Evolutionary conservation across 352 stramenopile genomes (phyloP).

Genomic region (Phytophthora ramorum): DNA sequence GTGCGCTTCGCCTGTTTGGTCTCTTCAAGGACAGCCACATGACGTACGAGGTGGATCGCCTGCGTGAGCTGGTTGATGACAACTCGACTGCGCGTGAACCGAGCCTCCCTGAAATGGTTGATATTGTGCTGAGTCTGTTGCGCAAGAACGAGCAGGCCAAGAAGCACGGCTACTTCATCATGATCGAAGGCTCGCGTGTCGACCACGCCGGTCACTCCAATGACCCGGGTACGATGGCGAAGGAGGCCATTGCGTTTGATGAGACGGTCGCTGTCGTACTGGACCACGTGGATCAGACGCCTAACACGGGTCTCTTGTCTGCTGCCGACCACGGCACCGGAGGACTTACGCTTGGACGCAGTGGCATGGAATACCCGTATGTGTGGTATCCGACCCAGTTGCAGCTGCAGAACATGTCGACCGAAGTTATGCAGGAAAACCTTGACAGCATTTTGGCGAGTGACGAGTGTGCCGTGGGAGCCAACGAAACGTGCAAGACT

Average conservation of each 20-base stretch:
- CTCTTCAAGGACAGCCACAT: conserved; percentile 73
- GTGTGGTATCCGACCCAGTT: conserved; percentile 57
- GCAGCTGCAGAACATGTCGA: conserved; percentile 66
- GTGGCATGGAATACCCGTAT: conserved; percentile 43
- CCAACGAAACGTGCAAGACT: conserved; percentile 57
- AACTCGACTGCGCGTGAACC: conserved; percentile 56
- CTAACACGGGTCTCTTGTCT: conserved; percentile 66
- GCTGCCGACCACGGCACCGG: conserved; percentile 73
- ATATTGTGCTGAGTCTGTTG: conserved; percentile 61
- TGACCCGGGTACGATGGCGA: conserved; percentile 71
- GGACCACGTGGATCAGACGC: conserved; percentile 52
- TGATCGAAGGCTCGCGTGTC: conserved; percentile 79
- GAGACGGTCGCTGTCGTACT: conserved; percentile 72
- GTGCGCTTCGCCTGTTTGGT: conserved; percentile 62
- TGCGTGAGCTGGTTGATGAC: conserved; percentile 42
- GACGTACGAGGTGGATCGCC: conserved; percentile 71
- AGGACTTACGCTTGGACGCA: conserved; percentile 60
- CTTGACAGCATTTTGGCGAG: conserved; percentile 43
- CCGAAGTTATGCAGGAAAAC: conserved; percentile 57
- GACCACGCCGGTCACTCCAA: conserved; percentile 76
- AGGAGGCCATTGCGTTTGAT: conserved; percentile 75
- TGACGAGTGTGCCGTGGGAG: conserved; percentile 38
- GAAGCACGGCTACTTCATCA: conserved; percentile 80
- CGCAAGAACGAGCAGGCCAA: conserved; percentile 76
- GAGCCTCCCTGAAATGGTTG: conserved; percentile 68